Conservation (phyloP, 2,329 filamentous ascomycete genomes). For the Colletotrichum truncatum region DNA sequence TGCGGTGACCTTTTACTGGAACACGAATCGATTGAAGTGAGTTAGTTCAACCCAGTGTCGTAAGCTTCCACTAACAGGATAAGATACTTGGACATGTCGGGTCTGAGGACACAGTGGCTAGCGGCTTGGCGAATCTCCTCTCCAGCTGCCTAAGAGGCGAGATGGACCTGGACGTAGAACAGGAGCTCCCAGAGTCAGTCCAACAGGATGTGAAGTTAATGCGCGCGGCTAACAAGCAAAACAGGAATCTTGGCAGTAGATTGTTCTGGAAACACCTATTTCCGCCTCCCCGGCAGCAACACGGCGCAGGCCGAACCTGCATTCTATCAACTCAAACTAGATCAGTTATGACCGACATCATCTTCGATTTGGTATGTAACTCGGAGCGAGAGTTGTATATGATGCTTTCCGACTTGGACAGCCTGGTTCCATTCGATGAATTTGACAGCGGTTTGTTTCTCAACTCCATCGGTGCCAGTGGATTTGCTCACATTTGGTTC, state of each 20-base stretch:
- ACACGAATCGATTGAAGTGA: slow-evolving; percentile 52
- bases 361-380: slow-evolving; percentile 65
- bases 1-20: slow-evolving; percentile 46
- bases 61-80: slow-evolving; percentile 9
- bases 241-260: slow-evolving; percentile 41
- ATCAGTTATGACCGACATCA: slow-evolving; percentile 66
- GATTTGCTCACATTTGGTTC: slow-evolving; percentile 18
- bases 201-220: neutral
- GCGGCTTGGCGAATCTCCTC: slow-evolving; percentile 47
- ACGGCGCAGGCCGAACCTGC: slow-evolving; percentile 33
- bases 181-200: slow-evolving; percentile 38
- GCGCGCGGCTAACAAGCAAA: neutral
- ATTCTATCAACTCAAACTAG: slow-evolving; percentile 66
- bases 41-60: neutral
- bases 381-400: slow-evolving; percentile 55
- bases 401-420: slow-evolving; percentile 61
- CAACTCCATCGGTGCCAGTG: neutral
- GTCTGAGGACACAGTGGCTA: slow-evolving; percentile 40
- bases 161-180: neutral
- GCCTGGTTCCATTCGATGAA: slow-evolving; percentile 55
- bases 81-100: slow-evolving; percentile 40
- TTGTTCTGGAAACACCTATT: slow-evolving; percentile 75
- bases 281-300: slow-evolving; percentile 55
- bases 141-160: slow-evolving; percentile 36
- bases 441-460: slow-evolving; percentile 13